phyloP scores from a whole-genome alignment of 208 protist genomes.

The Trypanosoma platydactyli region DNA sequence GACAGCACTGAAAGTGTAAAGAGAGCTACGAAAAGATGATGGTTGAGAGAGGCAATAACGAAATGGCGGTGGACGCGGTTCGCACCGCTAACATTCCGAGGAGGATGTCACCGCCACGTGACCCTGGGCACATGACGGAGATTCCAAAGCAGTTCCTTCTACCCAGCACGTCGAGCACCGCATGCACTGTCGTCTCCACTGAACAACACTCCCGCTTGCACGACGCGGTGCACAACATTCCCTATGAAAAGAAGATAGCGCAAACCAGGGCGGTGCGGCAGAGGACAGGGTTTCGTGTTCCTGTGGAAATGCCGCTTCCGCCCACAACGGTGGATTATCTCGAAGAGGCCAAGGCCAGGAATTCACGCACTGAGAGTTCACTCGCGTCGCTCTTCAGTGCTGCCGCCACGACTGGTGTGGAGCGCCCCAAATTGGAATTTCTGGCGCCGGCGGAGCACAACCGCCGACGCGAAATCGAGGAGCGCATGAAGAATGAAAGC shows the following conservation, averaged over 20 bases:
- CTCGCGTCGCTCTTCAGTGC: slow-evolving; percentile 52
- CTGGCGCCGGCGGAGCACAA: slow-evolving; percentile 33
- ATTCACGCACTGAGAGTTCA: slow-evolving; percentile 30
- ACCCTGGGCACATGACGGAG: not conserved
- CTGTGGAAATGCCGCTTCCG: slow-evolving; percentile 38
- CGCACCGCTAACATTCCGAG: no score
- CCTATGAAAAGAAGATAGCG: slow-evolving; percentile 21
- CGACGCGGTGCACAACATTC: slow-evolving; percentile 20
- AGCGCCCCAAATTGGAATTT: slow-evolving; percentile 30
- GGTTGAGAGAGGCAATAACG: no score
- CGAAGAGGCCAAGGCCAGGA: slow-evolving; percentile 14
- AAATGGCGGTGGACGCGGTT: no score
- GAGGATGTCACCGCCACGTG: no score
- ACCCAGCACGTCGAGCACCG: not conserved
- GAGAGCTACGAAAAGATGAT: no score
- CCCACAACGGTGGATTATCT: slow-evolving; percentile 26
- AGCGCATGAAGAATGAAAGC: slow-evolving; percentile 27
- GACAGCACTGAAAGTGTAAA: no score
- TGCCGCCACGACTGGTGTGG: slow-evolving; percentile 12
- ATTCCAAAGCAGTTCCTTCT: slow-evolving; percentile 24
- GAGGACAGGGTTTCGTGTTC: slow-evolving; percentile 25
- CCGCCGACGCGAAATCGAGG: slow-evolving; percentile 32
- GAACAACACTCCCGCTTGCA: slow-evolving; percentile 1
- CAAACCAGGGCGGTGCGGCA: not conserved
- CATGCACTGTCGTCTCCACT: not conserved